These are phyloP conservation scores for Colletotrichum nymphaeae DNA, from an alignment of 2,329 filamentous ascomycete genomes.

Conservation along the genomic window DNA sequence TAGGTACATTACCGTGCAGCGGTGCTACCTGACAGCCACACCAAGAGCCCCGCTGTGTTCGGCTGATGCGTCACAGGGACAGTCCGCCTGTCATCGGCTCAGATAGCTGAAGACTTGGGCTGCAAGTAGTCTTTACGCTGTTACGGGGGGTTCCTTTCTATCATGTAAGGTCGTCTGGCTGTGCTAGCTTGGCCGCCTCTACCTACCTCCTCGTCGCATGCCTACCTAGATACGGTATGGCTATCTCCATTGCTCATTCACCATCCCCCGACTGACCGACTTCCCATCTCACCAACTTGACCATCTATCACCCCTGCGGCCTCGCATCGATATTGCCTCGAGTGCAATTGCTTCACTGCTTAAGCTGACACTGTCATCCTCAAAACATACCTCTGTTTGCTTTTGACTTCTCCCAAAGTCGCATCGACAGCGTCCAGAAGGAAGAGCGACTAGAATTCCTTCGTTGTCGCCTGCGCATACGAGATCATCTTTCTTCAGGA, in stretches of 20 bases:
- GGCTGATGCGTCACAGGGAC: constrained; percentile 28
- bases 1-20: background rate
- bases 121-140: background rate
- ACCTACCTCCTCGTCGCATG: background rate
- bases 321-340: background rate
- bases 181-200: background rate
- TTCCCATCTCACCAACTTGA: background rate
- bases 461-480: background rate
- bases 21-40: background rate
- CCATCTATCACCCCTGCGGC: background rate
- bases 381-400: background rate
- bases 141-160: background rate
- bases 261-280: background rate
- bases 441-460: background rate
- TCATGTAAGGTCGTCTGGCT: background rate
- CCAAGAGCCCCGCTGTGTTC: background rate
- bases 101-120: background rate
- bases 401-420: background rate
- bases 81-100: background rate
- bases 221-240: background rate
- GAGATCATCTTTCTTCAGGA: background rate
- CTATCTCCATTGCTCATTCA: background rate
- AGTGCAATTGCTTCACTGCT: background rate
- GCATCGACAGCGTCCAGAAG: background rate
- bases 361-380: background rate